Percentiles rank a stretch among this genome's conserved stretches.
Conservation (phyloP, 2,329 filamentous ascomycete genomes). For the Apiospora marii region DNA sequence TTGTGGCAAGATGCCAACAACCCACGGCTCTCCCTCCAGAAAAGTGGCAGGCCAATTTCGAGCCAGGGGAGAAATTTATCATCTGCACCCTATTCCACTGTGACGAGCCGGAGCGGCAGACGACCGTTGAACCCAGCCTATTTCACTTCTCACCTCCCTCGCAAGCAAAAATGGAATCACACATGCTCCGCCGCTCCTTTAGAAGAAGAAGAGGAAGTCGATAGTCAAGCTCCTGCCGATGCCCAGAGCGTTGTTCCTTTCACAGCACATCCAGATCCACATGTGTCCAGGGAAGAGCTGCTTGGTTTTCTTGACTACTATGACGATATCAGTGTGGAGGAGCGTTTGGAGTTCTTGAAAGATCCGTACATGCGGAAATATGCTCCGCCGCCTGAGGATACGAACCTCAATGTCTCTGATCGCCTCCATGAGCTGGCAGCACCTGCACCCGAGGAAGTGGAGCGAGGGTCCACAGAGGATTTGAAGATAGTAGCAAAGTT, state of each 20-base stretch:
- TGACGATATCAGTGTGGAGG: conserved; percentile 56
- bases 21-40: neutral
- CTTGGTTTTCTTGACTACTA: conserved; percentile 61
- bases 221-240: neutral
- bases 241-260: neutral
- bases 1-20: conserved; percentile 1
- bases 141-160: conserved; percentile 34
- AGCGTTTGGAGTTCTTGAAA: conserved; percentile 59
- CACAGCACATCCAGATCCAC: neutral
- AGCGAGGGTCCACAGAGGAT: conserved; percentile 45
- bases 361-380: conserved; percentile 64
- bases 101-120: conserved; percentile 33
- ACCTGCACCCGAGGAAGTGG: conserved; percentile 52
- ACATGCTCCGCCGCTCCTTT: conserved; percentile 27
- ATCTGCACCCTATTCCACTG: conserved; percentile 31
- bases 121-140: conserved; percentile 31
- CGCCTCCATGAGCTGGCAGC: conserved; percentile 56
- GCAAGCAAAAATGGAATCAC: conserved; percentile 35
- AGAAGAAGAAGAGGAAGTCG: conserved; percentile 16
- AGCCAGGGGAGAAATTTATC: neutral
- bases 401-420: conserved; percentile 59
- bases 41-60: neutral
- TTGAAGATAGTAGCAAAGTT: conserved; percentile 49
- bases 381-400: conserved; percentile 57
- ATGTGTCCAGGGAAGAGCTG: conserved; percentile 51